Conservation (phyloP, 305 asterid genomes). For the Fraxinus nigra region DNA sequence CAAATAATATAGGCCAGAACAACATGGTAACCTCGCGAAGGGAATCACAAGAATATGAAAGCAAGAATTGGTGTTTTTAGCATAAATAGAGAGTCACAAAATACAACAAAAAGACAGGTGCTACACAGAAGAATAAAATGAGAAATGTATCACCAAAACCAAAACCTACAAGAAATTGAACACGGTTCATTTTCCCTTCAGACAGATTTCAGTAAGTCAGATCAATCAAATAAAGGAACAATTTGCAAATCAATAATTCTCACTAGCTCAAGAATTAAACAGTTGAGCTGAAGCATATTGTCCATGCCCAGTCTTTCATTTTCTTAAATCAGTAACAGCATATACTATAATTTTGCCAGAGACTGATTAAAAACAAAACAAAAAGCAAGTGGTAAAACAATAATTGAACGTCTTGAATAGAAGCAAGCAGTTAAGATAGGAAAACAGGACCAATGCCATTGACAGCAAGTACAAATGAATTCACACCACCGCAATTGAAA, state of each 20-base stretch:
- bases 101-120: background rate
- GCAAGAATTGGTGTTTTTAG: background rate
- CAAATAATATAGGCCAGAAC: background rate
- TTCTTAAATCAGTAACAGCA: background rate
- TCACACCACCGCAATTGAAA: conserved; percentile 2
- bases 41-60: background rate
- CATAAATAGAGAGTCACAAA: background rate
- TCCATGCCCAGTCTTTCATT: background rate
- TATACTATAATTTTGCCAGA: background rate
- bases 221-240: conserved; percentile 3
- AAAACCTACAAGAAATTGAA: background rate
- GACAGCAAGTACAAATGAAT: conserved; percentile 4
- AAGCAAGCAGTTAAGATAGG: background rate
- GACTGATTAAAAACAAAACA: background rate
- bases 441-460: background rate
- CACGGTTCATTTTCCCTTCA: background rate
- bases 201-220: background rate
- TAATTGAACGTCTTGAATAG: background rate
- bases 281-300: background rate
- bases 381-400: background rate
- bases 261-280: background rate
- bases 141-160: background rate
- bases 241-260: conserved; percentile 1
- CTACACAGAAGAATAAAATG: background rate
- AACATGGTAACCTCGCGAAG: background rate